Evolutionary conservation across 257 asterid genomes (phyloP), one percentile per base, ranked within the genome.

Genomic region (Solanum commersonii): DNA sequence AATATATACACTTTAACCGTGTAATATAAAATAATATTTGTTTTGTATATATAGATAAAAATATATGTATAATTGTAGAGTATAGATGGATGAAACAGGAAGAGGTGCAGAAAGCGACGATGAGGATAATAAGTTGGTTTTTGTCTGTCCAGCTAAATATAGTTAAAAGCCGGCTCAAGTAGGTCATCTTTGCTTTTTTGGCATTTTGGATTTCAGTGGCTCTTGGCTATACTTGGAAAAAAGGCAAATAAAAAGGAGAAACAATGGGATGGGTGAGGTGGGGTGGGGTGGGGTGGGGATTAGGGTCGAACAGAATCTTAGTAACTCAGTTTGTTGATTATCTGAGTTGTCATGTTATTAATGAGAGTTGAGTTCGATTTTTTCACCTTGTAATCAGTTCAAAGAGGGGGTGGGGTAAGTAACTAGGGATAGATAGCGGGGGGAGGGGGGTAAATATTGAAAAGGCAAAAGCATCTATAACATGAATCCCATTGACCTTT

Each of bases 111-210:
- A 95, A 92, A 89, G 92, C 84, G 97, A 93, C 91, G 95, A 92
- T 49, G 93, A 92, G 76, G 96, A 92, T 93, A 94, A 94, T 95
- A 94, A 94, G 96, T 87, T 92, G 93, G 95, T 93, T 92, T 94
- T 96, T 93, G 98, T 92, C 92, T 94, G 94, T 93, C 93, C 98
- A 94, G 95, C 98, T 94, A 95, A 94, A 94, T 91, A 90, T 94
- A 94, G 99, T 94, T 96, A 94, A 94, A 96, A 93, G 98, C 95
- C 98, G 98, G 97, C 89, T 82, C 95, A 90, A 87, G 96, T 93
- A 94, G 98, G 98, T 94, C 98, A 96, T 67, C 96, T 89, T 93
- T 93, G 93, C 96, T 88, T 93, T 94, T 90, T 74, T 89, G 92
- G 88, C 88, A 89, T 91, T 93, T 94, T 89, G 93, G 93, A 88